Base-by-base conservation (phyloP, 2,329 filamentous ascomycete genomes). In the Myotisia sp. region DNA sequence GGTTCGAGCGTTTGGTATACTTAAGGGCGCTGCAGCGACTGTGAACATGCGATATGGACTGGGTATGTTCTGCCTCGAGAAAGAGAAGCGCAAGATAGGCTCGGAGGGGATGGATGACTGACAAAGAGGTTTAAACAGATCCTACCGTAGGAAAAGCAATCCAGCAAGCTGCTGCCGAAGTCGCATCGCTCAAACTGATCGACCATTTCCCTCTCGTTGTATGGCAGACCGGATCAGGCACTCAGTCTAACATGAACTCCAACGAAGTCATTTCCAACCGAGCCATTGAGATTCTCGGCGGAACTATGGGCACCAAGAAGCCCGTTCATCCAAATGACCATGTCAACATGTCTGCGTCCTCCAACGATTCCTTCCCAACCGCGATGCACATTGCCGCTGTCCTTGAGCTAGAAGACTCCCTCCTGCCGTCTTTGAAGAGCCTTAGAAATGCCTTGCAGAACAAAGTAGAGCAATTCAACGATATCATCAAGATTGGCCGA, bases 211-310 rank as follows among this genome's bases (percentile, higher is more conserved):
- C 90, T 45, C 81, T 95, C 41, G 87, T 95, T 37, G 87, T 98
- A 55, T 98, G 90, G 90, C 90, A 98, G 70, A 98, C 90, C 36
- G 90, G 90, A 44, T 95, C 90, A 33, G 90, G 90, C 56, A 95
- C 90, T 19, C 90, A 95, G 70, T 94, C 86, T 60, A 95, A 93
- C 75, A 95, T 95, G 90, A 98, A 98, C 67, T 86, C 87, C 58
- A 98, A 98, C 68, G 90, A 98, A 62, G 90, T 98, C 62, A 95
- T 98, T 62, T 94, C 87, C 45, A 98, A 95, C 74, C 83, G 90
- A 46, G 90, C 90, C 45, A 95, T 95, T 61, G 87, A 95, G 69
- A 92, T 95, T 44, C 72, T 95, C 35, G 90, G 90, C 49, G 90
- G 90, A 51, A 71, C 71, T 46, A 93, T 85, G 82, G 90, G 90